Evolutionary conservation across 2,329 filamentous ascomycete species (phyloP).

Genomic region (Stachybotrys chartarum): DNA sequence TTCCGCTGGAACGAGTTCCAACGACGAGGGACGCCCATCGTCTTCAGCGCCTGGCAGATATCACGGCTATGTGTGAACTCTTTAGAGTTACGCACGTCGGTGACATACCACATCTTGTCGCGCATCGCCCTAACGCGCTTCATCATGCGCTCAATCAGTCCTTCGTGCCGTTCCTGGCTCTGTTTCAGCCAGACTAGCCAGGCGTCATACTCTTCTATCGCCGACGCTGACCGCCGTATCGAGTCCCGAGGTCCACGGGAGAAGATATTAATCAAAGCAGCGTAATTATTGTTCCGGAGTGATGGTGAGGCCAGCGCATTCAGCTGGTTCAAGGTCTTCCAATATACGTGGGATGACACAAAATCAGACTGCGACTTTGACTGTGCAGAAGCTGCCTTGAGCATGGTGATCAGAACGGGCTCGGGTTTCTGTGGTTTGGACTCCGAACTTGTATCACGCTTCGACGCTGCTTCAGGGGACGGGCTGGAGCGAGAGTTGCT

Average conservation of each 20-base stretch:
- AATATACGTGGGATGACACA: constrained; percentile 76
- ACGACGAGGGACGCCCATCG: constrained; percentile 68
- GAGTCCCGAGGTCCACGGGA: constrained; percentile 63
- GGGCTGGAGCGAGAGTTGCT: constrained; percentile 8
- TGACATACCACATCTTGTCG: constrained; percentile 99
- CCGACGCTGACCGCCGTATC: constrained; percentile 61
- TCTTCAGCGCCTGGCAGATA: constrained; percentile 80
- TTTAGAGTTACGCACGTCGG: constrained; percentile 83
- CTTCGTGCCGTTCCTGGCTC: constrained; percentile 71
- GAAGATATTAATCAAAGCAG: constrained; percentile 67
- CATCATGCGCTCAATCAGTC: constrained; percentile 68
- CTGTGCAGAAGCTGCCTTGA: constrained; percentile 68
- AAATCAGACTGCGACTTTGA: constrained; percentile 77
- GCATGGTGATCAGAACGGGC: constrained; percentile 61
- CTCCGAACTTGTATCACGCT: background rate
- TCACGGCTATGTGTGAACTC: constrained; percentile 82
- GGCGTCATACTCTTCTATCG: constrained; percentile 71
- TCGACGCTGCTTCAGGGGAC: constrained; percentile 4
- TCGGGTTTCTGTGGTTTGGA: constrained; percentile 33
- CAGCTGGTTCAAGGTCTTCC: constrained; percentile 72
- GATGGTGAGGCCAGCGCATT: constrained; percentile 53
- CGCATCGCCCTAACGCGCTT: constrained; percentile 65
- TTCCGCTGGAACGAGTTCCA: constrained; percentile 44
- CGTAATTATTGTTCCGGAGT: constrained; percentile 60
- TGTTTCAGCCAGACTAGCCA: constrained; percentile 81